phyloP scores from a whole-genome alignment of 306 rosid genomes.

The Crataegus laevigata region DNA sequence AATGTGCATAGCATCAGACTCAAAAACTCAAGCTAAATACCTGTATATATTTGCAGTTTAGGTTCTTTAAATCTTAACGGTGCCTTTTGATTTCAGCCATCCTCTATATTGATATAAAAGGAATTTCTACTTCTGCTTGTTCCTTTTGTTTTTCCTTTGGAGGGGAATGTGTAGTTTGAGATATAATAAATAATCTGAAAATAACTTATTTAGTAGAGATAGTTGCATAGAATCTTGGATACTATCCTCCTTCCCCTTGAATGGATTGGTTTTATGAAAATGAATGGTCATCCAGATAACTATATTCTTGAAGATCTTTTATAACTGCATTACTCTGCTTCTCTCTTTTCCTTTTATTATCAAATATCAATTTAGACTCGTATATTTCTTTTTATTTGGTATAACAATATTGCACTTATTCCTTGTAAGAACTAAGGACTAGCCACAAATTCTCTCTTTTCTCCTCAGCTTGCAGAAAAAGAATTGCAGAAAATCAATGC shows the following conservation, averaged over 20 bases:
- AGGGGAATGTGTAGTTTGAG: background rate
- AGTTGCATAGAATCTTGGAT: background rate
- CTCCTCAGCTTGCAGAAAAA: conserved; percentile 57
- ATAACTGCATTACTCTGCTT: background rate
- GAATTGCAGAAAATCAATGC: conserved; percentile 60
- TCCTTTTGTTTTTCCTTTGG: background rate
- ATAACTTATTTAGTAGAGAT: background rate
- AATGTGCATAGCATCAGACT: background rate
- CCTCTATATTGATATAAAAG: background rate
- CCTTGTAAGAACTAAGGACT: background rate
- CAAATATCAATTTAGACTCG: background rate
- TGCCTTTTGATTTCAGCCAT: background rate
- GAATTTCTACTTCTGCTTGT: background rate
- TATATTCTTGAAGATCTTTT: background rate
- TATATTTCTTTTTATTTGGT: background rate
- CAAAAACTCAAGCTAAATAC: background rate
- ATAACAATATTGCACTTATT: background rate
- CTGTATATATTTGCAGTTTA: background rate
- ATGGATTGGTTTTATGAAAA: background rate
- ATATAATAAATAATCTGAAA: background rate
- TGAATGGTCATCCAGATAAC: background rate
- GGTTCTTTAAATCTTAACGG: background rate
- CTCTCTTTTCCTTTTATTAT: background rate
- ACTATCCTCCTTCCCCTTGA: background rate
- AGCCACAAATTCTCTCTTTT: background rate